Evolutionary conservation across 2,329 filamentous ascomycete genomes (phyloP).

Genomic region (Microdochium trichocladiopsis): DNA sequence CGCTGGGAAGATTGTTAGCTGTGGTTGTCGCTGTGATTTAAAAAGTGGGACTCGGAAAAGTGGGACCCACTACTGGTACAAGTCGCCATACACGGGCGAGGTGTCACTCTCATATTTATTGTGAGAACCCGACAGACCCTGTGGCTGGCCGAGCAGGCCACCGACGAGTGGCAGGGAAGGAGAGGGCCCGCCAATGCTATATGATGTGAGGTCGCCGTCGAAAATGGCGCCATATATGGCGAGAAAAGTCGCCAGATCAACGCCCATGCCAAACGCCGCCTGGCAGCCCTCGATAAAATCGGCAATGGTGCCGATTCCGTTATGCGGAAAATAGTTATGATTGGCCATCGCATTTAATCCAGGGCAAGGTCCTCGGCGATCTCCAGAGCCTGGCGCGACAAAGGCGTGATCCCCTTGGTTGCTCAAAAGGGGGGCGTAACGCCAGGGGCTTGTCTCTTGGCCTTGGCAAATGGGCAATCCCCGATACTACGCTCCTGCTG

Average conservation of each 20-base stretch:
- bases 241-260: slow-evolving; percentile 29
- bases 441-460: not conserved
- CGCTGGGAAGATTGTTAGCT: not conserved
- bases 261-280: slow-evolving; percentile 35
- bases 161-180: slow-evolving; percentile 4
- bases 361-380: not conserved
- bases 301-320: not conserved
- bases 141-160: slow-evolving; percentile 10
- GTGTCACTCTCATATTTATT: slow-evolving; percentile 16
- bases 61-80: slow-evolving; percentile 7
- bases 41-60: not conserved
- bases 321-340: not conserved
- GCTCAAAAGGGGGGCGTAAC: not conserved
- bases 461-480: not conserved
- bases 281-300: slow-evolving; percentile 3
- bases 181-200: slow-evolving; percentile 29
- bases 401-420: not conserved
- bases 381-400: not conserved
- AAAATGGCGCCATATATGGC: slow-evolving; percentile 34
- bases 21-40: not conserved
- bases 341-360: not conserved
- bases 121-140: slow-evolving; percentile 15
- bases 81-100: slow-evolving; percentile 14
- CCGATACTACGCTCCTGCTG: not conserved
- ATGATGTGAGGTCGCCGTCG: slow-evolving; percentile 33